A percentile compares a stretch with the other conserved stretches of the same genome.
Conservation (phyloP, 441 rosid genomes). For the Euphorbia neoarborescens region DNA sequence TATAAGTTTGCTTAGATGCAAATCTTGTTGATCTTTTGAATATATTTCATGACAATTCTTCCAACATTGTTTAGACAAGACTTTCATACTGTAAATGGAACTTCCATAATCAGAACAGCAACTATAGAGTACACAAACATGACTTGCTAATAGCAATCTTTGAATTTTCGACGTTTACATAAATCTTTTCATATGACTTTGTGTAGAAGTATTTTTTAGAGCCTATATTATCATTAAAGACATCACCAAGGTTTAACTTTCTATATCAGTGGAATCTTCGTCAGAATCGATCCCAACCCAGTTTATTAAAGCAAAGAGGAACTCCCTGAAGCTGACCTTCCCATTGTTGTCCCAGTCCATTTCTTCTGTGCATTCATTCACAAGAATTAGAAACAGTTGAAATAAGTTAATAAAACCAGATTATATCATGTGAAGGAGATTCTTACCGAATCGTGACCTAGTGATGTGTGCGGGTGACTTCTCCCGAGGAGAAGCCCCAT, state of each 20-base stretch:
- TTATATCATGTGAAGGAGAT: constrained; percentile 19
- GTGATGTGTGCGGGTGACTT: constrained; percentile 58
- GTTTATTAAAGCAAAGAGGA: constrained; percentile 60
- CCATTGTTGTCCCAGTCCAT: constrained; percentile 80
- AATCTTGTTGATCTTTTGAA: not conserved
- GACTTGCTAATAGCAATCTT: not conserved
- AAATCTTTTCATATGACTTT: constrained; percentile 22
- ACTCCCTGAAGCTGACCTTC: constrained; percentile 67
- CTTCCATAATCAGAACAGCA: constrained; percentile 9
- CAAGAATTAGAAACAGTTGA: constrained; percentile 12
- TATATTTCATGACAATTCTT: not conserved
- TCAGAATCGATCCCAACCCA: constrained; percentile 69
- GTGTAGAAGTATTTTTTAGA: constrained; percentile 1
- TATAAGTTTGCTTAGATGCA: not conserved
- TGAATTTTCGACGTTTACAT: constrained; percentile 14
- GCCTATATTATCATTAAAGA: not conserved
- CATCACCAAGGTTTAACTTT: constrained; percentile 12
- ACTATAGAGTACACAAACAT: constrained; percentile 10
- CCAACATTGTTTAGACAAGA: too few species aligned
- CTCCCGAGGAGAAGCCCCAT: constrained; percentile 55
- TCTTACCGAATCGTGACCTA: constrained; percentile 42
- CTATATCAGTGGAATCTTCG: constrained; percentile 24
- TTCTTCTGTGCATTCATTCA: constrained; percentile 62
- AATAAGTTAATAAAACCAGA: constrained; percentile 5
- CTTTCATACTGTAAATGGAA: not conserved